Percentiles rank a stretch among this genome's conserved stretches.
Conservation (phyloP, 305 asterid genomes). For the Caryopteris hybrid region DNA sequence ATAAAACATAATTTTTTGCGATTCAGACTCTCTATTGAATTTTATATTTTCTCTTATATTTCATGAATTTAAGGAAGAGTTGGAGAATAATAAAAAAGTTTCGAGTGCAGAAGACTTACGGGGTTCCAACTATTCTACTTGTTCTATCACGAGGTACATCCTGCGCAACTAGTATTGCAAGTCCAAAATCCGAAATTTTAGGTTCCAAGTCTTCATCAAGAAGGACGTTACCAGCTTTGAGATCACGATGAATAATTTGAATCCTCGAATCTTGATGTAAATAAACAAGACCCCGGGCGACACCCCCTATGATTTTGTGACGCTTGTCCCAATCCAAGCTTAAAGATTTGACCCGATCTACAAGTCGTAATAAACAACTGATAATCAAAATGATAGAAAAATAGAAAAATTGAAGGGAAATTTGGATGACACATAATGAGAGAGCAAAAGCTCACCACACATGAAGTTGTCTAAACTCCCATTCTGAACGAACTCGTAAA, state of each 20-base stretch:
- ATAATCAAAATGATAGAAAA: neutral
- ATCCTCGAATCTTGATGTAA: constrained; percentile 28
- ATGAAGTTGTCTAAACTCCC: constrained; percentile 31
- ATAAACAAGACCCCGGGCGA: constrained; percentile 29
- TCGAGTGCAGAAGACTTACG: constrained; percentile 28
- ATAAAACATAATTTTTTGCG: no score
- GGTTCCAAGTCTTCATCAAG: constrained; percentile 34
- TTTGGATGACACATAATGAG: no score
- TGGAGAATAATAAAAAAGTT: no score
- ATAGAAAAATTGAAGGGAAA: no score
- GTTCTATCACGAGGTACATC: neutral
- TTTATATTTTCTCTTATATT: no score
- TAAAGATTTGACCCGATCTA: neutral
- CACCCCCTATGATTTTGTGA: constrained; percentile 26
- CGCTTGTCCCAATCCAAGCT: neutral
- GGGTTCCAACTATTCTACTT: neutral
- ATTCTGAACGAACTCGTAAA: no score
- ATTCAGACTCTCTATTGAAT: no score
- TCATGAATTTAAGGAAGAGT: no score
- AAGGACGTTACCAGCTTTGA: constrained; percentile 18
- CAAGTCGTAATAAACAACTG: neutral
- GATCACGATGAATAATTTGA: constrained; percentile 23
- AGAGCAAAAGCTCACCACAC: neutral
- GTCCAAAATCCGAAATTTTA: constrained; percentile 23
- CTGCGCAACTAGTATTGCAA: neutral